Percentiles rank a stretch among this genome's conserved stretches.
Evolutionary conservation across 2,329 filamentous ascomycete genomes (phyloP).

Genomic region (Dothistroma pini): DNA sequence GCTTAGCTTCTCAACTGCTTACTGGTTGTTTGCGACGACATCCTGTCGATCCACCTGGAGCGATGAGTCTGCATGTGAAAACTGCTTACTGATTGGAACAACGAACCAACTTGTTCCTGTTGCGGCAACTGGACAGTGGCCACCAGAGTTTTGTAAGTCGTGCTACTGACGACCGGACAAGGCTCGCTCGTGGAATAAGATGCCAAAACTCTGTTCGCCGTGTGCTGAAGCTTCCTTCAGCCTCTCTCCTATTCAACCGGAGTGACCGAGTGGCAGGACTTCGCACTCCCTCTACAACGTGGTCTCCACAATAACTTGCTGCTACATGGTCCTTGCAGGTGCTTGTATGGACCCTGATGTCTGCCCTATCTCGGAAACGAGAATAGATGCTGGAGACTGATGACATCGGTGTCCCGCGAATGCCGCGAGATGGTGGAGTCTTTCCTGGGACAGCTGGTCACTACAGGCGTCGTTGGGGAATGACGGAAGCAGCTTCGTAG

Average conservation of each 20-base stretch:
- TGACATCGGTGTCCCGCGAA: conserved; percentile 20
- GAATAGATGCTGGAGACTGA: conserved; percentile 19
- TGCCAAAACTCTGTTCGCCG: not conserved
- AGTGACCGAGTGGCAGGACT: not conserved
- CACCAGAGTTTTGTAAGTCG: not conserved
- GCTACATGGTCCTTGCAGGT: not conserved
- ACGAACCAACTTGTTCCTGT: not conserved
- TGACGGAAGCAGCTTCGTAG: conserved; percentile 5
- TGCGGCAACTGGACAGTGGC: not conserved
- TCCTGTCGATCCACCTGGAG: conserved; percentile 14
- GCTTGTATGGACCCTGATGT: conserved; percentile 7
- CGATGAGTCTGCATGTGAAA: conserved; percentile 4
- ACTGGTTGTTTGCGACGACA: conserved; percentile 17
- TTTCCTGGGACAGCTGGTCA: conserved; percentile 2
- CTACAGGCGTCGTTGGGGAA: conserved; percentile 2
- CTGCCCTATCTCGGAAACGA: conserved; percentile 16
- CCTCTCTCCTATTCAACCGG: not conserved
- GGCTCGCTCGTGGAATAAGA: not conserved
- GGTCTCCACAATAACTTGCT: not conserved
- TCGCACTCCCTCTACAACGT: not conserved
- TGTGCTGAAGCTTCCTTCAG: not conserved
- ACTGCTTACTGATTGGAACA: conserved; percentile 1
- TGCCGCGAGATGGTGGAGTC: conserved; percentile 18
- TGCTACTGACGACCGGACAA: not conserved
- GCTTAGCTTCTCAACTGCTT: not conserved